Evolutionary conservation across 2,329 filamentous ascomycete genomes (phyloP), one percentile per base, ranked within the genome.

Genomic region (Monosporascus sp.): DNA sequence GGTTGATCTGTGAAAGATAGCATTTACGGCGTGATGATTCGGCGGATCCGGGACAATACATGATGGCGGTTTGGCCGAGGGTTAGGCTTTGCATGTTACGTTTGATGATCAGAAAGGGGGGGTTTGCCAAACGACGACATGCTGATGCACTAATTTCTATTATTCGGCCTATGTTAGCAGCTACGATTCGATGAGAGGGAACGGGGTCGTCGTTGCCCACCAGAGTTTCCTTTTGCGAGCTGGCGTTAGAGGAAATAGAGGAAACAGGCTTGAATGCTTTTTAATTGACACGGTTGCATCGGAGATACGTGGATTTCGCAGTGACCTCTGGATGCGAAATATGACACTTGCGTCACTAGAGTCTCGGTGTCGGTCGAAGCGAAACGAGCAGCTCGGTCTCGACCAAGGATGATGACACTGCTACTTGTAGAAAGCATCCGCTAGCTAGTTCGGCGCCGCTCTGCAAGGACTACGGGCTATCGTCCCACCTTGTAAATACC

Each of bases 1-100:
- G 47, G 52, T 54, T 47, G 51, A 49, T 54, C 48, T 53, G 56
- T 53, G 44, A 51, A 55, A 51, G 50, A 55, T 50, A 57, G 61
- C 61, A 65, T 66, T 62, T 60, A 62, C 56, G 63, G 63, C 62
- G 60, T 63, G 61, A 63, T 56, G 59, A 62, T 63, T 59, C 54
- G 55, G 59, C 51, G 57, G 58, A 53, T 54, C 49, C 53, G 59
- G 48, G 57, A 59, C 27, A 50, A 48, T 57, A 53, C 57, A 61
- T 61, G 59, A 58, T 58, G 59, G 57, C 57, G 58, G 56, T 50
- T 54, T 56, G 57, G 51, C 55, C 39, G n/a, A 24, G 15, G n/a
- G 49, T 50, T 50, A 55, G 46, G 51, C 51, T 57, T 45, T 63
- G 60, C 60, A 60, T 58, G 61, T 53, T 51, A 57, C 49, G 57